Base-by-base conservation (phyloP, 257 asterid genomes). In the Buddleja alternifolia region DNA sequence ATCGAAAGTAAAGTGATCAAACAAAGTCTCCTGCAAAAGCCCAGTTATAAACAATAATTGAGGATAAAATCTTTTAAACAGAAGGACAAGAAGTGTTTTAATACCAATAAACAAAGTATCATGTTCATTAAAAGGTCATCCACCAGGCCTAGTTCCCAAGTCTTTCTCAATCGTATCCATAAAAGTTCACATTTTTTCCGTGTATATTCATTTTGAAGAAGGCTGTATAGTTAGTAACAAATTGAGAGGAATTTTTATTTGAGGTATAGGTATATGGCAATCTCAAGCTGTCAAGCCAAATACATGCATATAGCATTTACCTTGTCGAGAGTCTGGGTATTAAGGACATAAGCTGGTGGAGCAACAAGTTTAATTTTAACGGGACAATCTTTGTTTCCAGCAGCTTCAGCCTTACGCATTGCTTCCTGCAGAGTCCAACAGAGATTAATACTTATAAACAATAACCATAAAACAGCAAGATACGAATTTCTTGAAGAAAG, bases 381-480 rank as follows among this genome's bases (percentile, higher is more conserved):
- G 0, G 96, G 97, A 80, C 99, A 93, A 74, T 88, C 97, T 32
- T 80, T 70, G 76, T 90, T 93, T 36, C 99, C 99, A 60, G 96
- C 96, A 76, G 96, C 97, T 84, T 93, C 99, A 71, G 99, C 97
- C 84, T 88, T 93, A 37, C 96, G 91, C 99, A 93, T 93, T 8
- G 99, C 99, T 23, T 81, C 97, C 99, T 93, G 77, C 52, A 72
- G 69, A 74, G 58, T 56, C 59, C 67, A 71, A 34, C 68, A 64
- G 56, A 61, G 21, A 67, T 67, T 32, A 75, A 51, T 47, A 69
- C 17, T 67, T 17, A 5, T 39, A 39, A 37, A 29, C 16, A 71
- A 50, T 61, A 58, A 24, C 41, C 10, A 48, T 14, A 42, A 24
- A 36, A 41, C 19, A 48, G 20, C 37, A 54, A 12, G 66, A 25